These are phyloP conservation scores for Phytopythium helicoides DNA, from an alignment of 352 stramenopile genomes.

Conservation along the genomic window DNA sequence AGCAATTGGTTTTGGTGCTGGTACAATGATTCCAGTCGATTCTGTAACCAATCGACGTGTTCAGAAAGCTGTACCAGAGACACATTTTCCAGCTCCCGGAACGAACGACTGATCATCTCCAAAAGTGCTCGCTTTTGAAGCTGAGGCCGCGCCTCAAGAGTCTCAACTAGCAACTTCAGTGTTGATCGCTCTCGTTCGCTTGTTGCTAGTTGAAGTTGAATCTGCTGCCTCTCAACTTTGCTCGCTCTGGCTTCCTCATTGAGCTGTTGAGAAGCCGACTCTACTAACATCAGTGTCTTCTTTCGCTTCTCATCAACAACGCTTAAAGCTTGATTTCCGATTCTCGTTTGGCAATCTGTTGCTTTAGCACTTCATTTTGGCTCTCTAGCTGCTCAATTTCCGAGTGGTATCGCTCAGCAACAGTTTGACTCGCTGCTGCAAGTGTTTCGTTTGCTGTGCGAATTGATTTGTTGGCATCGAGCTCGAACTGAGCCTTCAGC, in stretches of 20 bases:
- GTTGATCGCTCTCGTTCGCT: conserved; percentile 1
- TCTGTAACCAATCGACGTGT: too few relatives aligned
- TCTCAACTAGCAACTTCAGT: conserved; percentile 33
- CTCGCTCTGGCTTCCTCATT: conserved; percentile 1
- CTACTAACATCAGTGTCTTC: conserved; percentile 12
- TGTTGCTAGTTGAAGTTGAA: conserved; percentile 1
- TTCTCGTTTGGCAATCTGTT: conserved; percentile 10
- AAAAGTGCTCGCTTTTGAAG: conserved; percentile 36
- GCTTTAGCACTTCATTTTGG: conserved; percentile 2
- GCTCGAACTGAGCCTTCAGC: not conserved
- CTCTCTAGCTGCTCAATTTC: conserved; percentile 8
- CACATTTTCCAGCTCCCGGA: conserved; percentile 20
- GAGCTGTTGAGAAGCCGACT: not conserved
- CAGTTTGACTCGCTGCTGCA: not conserved
- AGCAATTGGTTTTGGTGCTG: not conserved
- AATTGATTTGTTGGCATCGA: not conserved
- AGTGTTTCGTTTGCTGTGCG: not conserved
- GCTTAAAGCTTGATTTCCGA: conserved; percentile 7
- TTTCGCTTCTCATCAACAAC: conserved; percentile 11
- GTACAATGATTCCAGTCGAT: too few relatives aligned
- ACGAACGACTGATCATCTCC: conserved; percentile 33
- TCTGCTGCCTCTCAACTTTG: conserved; percentile 20
- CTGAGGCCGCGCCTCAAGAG: conserved; percentile 35
- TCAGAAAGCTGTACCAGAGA: not conserved
- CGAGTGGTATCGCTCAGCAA: not conserved